Conservation (phyloP, 2,329 filamentous ascomycete species). For the Xylaria multiplex region DNA sequence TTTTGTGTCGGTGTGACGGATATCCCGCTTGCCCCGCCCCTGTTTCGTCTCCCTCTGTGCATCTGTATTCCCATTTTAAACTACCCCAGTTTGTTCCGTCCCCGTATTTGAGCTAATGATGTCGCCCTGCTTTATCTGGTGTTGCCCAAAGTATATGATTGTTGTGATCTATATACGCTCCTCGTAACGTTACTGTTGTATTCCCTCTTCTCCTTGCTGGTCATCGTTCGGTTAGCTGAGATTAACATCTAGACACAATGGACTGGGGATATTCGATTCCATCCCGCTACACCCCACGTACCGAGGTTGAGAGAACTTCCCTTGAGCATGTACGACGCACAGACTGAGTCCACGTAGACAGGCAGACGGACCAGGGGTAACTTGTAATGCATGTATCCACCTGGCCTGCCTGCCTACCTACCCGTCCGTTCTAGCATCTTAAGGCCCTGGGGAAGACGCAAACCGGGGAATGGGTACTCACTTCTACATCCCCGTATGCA, state of each 20-base stretch:
- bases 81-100: conserved; percentile 4
- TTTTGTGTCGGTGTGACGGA: conserved; percentile 17
- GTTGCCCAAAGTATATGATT: conserved; percentile 13
- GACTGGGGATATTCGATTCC: conserved; percentile 1
- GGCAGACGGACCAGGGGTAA: conserved; percentile 2
- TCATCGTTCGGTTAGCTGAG: conserved; percentile 1
- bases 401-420: conserved; percentile 21
- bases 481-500: conserved; percentile 20
- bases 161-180: conserved; percentile 1
- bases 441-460: conserved; percentile 6
- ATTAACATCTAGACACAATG: conserved; percentile 19
- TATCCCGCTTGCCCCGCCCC: conserved; percentile 12
- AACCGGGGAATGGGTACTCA: conserved; percentile 13
- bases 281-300: conserved; percentile 4
- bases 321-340: conserved; percentile 6
- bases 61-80: conserved; percentile 9
- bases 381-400: conserved; percentile 25
- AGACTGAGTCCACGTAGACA: conserved; percentile 9
- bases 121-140: conserved; percentile 11
- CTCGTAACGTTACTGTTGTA: conserved; percentile 26
- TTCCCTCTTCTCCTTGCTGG: background rate
- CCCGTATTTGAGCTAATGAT: conserved; percentile 34
- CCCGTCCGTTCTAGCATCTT: conserved; percentile 16
- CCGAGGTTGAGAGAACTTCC: background rate
- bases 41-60: conserved; percentile 25